These are phyloP conservation scores for Ustilago xerochloae DNA, from an alignment of 1,284 basidiomycete genomes.

Conservation along the genomic window DNA sequence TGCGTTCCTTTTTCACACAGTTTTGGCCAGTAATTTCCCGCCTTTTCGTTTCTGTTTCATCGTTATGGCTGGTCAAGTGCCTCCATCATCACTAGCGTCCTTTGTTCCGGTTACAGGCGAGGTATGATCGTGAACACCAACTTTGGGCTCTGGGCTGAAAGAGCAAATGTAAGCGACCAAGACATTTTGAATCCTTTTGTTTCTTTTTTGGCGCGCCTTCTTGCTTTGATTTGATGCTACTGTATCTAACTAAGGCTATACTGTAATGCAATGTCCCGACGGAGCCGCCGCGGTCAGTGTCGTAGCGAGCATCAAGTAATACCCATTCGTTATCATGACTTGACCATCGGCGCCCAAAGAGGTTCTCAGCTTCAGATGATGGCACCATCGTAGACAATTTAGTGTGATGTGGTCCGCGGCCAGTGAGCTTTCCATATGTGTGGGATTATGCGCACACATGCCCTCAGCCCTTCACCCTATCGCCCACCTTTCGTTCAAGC, in stretches of 20 bases:
- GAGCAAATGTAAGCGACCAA: conserved; percentile 8
- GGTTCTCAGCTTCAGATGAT: neutral
- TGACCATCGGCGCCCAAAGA: neutral
- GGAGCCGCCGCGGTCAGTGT: conserved; percentile 3
- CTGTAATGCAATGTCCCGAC: conserved; percentile 1
- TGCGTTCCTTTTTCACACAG: neutral
- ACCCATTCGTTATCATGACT: neutral
- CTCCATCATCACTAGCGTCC: neutral
- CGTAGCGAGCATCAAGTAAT: neutral
- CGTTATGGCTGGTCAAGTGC: neutral
- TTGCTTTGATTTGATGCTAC: neutral
- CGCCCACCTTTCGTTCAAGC: neutral
- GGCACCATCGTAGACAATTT: too few relatives aligned
- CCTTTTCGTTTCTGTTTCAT: neutral
- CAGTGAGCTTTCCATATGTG: too few relatives aligned
- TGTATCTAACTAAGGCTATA: neutral
- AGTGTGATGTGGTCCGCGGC: too few relatives aligned
- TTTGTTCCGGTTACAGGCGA: neutral
- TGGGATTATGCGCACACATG: too few relatives aligned
- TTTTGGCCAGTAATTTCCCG: neutral
- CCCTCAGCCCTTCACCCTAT: conserved; percentile 8
- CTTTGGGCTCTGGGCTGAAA: neutral
- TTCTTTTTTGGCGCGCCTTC: conserved; percentile 9
- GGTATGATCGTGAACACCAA: neutral
- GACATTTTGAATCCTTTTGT: neutral